Evolutionary conservation across 2,329 filamentous ascomycete species (phyloP), one percentile per base, ranked within the genome.

Genomic region (Aschersonia sp.): DNA sequence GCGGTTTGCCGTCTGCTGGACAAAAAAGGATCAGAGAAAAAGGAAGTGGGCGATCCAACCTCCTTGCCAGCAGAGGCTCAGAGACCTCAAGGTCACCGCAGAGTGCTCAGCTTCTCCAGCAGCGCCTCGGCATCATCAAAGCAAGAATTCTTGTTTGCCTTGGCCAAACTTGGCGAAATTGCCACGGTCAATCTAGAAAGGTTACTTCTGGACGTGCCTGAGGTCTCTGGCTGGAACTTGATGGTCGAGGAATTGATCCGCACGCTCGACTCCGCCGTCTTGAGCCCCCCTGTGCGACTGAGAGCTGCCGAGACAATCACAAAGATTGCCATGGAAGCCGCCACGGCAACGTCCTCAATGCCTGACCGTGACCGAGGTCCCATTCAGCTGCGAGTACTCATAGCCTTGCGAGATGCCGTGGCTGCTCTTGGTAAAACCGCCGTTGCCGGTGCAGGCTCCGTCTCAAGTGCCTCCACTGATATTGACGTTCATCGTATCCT

Each of bases 401-500:
- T 76, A 48, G 79, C 84, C 12, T 70, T 87, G 44, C 77, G 74
- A 48, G 73, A 70, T 52, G 79, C 83, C 12, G 68, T 87, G 2
- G 49, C 48, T 4, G 57, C 62, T 4, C 62, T 90, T 0, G 75
- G 82, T 51, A 64, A 67, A 30, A 65, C 68, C 8, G 68, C 75
- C 32, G 68, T 73, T 2, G 67, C 73, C 32, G 68, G 74, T 2
- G 67, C 73, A 8, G 66, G 66, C 2, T 76, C 76, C 2, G 74
- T 83, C 0, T 69, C 76, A 2, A 74, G 71, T 9, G 76, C 79
- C 47, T 66, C 78, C 0, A 79, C 79, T 0, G 83, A 92, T 54
- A 68, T 87, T 14, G 84, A 92, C 48, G 85, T 94, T 12, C 87
- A 95, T 60, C 82, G 82, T 52, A 79, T 85, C 47, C 73, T 86